Evolutionary conservation across 495 filamentous ascomycete genomes (phyloP).

Genomic region (Saxophila tyrrhenica): DNA sequence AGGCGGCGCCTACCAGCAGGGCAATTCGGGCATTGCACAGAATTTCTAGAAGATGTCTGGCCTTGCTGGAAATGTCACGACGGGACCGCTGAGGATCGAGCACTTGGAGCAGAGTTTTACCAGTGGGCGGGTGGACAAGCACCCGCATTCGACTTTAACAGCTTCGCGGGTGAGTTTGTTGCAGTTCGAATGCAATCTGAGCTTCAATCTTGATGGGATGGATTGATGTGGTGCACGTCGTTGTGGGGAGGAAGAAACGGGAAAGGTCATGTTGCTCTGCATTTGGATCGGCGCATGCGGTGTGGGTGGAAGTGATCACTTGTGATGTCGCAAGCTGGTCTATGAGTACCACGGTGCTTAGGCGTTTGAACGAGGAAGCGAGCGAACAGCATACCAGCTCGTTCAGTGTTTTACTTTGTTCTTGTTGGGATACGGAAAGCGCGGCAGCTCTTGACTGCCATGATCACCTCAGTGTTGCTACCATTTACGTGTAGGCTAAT

Average conservation of each 20-base stretch:
- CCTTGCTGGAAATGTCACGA: background rate
- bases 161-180: background rate
- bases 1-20: slow-evolving; percentile 72
- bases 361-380: background rate
- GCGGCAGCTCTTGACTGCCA: too few species aligned
- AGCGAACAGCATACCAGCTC: background rate
- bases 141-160: background rate
- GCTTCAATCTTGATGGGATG: background rate
- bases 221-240: background rate
- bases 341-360: too few species aligned
- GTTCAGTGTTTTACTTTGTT: background rate
- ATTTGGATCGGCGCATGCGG: background rate
- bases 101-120: background rate
- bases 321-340: too few species aligned
- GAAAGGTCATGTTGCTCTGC: too few species aligned
- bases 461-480: too few species aligned
- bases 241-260: background rate
- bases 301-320: too few species aligned
- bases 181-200: background rate
- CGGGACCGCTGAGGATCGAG: background rate
- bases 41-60: slow-evolving; percentile 57
- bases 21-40: slow-evolving; percentile 90
- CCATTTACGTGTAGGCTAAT: too few species aligned
- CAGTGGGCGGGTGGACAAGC: background rate
- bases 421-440: too few species aligned